Evolutionary conservation across 805 yeast species (phyloP).

Genomic region (Komagataella ulmi): DNA sequence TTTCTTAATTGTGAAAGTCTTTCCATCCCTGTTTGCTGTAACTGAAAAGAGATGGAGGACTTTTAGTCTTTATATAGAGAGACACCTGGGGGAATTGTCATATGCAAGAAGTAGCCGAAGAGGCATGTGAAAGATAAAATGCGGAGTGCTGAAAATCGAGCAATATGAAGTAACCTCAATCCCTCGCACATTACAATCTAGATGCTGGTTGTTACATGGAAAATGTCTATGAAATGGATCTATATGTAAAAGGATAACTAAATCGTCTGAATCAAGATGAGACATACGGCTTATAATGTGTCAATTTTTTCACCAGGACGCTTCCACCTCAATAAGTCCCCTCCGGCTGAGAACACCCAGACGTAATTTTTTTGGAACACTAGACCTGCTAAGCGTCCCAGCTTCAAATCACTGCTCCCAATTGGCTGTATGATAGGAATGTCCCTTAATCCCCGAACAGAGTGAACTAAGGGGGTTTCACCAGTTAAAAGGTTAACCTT

Average conservation of each 20-base stretch:
- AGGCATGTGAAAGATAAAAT: background rate
- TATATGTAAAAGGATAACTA: background rate
- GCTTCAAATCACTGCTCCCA: constrained; percentile 15
- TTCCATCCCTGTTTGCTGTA: constrained; percentile 12
- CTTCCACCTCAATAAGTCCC: constrained; percentile 26
- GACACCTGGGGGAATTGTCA: background rate
- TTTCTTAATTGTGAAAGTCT: constrained; percentile 21
- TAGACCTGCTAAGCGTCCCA: constrained; percentile 20
- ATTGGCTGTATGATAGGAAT: constrained; percentile 20
- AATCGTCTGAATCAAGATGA: background rate
- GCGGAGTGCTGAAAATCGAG: background rate
- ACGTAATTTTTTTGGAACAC: constrained; percentile 16
- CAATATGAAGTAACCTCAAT: no score
- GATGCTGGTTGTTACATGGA: background rate
- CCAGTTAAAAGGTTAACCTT: background rate
- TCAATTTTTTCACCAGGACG: constrained; percentile 8
- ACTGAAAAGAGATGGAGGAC: background rate
- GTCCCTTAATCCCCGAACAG: constrained; percentile 9
- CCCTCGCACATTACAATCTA: background rate
- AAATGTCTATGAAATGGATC: background rate
- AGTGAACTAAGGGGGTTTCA: constrained; percentile 11
- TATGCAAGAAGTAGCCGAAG: background rate
- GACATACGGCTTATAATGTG: background rate
- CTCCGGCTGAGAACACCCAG: constrained; percentile 23
- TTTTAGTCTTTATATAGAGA: background rate